These are phyloP conservation scores for Penicillium paradoxum DNA, from an alignment of 495 filamentous ascomycete species.

Conservation along the genomic window DNA sequence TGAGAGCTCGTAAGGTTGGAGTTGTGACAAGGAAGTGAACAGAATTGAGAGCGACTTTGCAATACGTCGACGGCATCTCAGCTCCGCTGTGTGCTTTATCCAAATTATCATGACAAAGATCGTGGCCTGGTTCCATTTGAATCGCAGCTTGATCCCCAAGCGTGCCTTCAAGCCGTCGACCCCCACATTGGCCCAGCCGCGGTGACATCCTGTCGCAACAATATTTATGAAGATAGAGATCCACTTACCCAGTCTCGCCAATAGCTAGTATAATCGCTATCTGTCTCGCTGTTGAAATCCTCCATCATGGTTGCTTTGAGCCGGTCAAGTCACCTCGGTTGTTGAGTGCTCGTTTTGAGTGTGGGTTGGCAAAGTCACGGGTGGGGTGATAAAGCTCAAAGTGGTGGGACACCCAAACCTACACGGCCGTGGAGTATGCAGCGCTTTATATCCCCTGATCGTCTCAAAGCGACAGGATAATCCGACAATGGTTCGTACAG, in stretches of 20 bases:
- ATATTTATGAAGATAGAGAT: slow-evolving; percentile 4
- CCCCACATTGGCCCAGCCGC: slow-evolving; percentile 5
- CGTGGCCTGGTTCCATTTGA: too few relatives aligned
- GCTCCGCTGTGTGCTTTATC: background rate
- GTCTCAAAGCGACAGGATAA: background rate
- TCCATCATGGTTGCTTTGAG: slow-evolving; percentile 57
- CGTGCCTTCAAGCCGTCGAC: background rate
- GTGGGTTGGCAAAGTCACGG: slow-evolving; percentile 21
- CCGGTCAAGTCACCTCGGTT: background rate
- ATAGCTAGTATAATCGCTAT: slow-evolving; percentile 98
- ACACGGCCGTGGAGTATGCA: slow-evolving; percentile 17
- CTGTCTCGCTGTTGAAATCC: slow-evolving; percentile 94
- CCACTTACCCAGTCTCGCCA: slow-evolving; percentile 96
- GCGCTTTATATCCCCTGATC: background rate
- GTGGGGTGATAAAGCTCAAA: slow-evolving; percentile 31
- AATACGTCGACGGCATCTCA: background rate
- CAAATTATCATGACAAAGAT: background rate
- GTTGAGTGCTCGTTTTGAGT: slow-evolving; percentile 4
- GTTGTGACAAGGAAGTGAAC: background rate
- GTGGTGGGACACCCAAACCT: slow-evolving; percentile 27
- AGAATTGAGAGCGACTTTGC: background rate
- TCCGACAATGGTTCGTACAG: background rate
- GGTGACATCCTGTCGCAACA: background rate
- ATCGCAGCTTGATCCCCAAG: too few relatives aligned
- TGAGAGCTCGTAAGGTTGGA: background rate